Evolutionary conservation across 2,329 filamentous ascomycete genomes (phyloP).

Genomic region (Leptographium radiaticola): DNA sequence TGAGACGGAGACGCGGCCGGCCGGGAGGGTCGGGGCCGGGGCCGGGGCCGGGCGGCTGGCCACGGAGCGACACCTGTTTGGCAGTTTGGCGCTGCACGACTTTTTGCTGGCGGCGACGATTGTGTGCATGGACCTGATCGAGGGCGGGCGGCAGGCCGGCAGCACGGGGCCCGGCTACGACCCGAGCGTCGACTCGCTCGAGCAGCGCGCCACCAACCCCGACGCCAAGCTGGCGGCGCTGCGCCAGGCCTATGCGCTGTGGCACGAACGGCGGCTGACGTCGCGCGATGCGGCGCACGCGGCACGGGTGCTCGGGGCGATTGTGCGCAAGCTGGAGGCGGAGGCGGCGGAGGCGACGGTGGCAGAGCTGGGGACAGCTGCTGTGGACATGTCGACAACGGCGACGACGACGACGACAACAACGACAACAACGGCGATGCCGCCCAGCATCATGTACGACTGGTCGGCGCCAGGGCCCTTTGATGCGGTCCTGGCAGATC

Average conservation of each 20-base stretch:
- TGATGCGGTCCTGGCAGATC: slow-evolving; percentile 8
- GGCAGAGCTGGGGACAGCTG: neutral
- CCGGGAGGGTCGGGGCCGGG: neutral
- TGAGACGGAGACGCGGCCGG: slow-evolving; percentile 33
- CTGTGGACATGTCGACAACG: neutral
- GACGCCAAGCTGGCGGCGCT: slow-evolving; percentile 26
- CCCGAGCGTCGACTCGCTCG: neutral
- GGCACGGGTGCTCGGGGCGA: slow-evolving; percentile 29
- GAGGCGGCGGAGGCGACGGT: neutral
- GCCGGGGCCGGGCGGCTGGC: slow-evolving; percentile 34
- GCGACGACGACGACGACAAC: neutral
- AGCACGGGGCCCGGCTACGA: neutral
- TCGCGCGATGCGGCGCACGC: slow-evolving; percentile 32
- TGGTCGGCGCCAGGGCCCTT: slow-evolving; percentile 9
- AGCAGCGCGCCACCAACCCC: slow-evolving; percentile 5
- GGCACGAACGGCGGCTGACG: slow-evolving; percentile 26
- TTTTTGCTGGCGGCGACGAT: slow-evolving; percentile 50
- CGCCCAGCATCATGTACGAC: slow-evolving; percentile 6
- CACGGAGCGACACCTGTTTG: slow-evolving; percentile 40
- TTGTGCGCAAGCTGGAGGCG: slow-evolving; percentile 27
- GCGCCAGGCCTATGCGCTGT: slow-evolving; percentile 28
- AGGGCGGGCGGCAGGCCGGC: slow-evolving; percentile 10
- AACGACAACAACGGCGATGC: neutral
- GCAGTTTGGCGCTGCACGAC: slow-evolving; percentile 43
- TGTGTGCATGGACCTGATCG: slow-evolving; percentile 36